phyloP scores from a whole-genome alignment of 257 asterid species.

The Nicotiana attenuata region DNA sequence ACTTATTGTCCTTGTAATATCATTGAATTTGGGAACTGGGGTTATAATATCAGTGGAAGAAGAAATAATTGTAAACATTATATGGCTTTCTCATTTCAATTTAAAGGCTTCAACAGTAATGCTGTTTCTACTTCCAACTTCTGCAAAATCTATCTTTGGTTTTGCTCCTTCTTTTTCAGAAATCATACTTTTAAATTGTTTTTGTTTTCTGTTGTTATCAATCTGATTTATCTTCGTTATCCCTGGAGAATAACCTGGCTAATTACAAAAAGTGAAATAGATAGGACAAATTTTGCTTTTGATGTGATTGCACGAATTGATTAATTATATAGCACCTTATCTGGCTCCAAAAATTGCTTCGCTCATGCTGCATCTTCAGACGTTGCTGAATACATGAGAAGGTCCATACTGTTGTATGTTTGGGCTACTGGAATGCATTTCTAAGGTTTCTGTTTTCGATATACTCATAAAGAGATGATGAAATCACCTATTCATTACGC shows the following conservation, averaged over 20 bases:
- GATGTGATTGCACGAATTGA: neutral
- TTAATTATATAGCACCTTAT: neutral
- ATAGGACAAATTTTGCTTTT: neutral
- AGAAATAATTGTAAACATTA: neutral
- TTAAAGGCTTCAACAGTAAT: neutral
- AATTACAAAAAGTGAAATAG: neutral
- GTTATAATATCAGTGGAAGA: neutral
- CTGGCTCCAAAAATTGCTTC: neutral
- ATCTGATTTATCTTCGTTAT: neutral
- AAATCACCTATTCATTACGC: conserved; percentile 12
- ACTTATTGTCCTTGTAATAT: neutral
- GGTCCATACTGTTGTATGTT: neutral
- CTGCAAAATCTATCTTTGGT: neutral
- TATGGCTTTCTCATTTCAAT: neutral
- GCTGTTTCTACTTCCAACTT: neutral
- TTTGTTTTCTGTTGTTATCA: neutral
- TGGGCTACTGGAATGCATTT: neutral
- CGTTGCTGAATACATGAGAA: neutral
- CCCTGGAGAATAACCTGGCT: neutral
- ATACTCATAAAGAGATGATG: neutral
- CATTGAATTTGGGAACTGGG: neutral
- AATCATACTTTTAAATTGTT: neutral
- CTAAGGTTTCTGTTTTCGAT: neutral
- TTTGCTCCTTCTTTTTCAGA: neutral
- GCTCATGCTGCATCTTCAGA: neutral